Evolutionary conservation across 108 stramenopile genomes (phyloP).

Genomic region (Epithemia pelagica): DNA sequence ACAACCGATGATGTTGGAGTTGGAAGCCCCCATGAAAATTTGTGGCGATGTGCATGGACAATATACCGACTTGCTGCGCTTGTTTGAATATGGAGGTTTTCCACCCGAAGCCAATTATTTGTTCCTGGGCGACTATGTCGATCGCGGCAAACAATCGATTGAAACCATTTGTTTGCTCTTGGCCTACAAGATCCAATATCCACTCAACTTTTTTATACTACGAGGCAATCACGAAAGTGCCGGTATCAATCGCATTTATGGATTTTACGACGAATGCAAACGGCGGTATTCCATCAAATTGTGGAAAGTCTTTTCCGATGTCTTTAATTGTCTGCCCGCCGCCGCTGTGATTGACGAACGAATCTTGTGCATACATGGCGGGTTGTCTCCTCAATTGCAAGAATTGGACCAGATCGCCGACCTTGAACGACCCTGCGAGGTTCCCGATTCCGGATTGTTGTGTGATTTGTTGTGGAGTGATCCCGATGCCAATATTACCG

Average conservation of each 20-base stretch:
- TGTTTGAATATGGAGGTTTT: conserved; percentile 81
- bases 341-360: conserved; percentile 91
- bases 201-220: conserved; percentile 89
- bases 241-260: conserved; percentile 91
- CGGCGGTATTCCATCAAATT: conserved; percentile 87
- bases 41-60: conserved; percentile 88
- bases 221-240: conserved; percentile 93
- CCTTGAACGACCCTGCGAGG: conserved; percentile 82
- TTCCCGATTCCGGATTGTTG: conserved; percentile 88
- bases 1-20: conserved; percentile 92
- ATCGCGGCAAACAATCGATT: conserved; percentile 83
- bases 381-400: conserved; percentile 78
- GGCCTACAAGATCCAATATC: conserved; percentile 91
- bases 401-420: conserved; percentile 76
- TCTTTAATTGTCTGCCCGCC: conserved; percentile 92
- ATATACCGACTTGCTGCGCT: conserved; percentile 74
- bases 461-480: conserved; percentile 96
- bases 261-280: conserved; percentile 88
- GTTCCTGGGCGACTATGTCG: conserved; percentile 91
- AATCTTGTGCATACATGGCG: conserved; percentile 96
- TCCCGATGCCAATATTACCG: conserved; percentile 57
- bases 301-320: conserved; percentile 93
- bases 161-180: conserved; percentile 89
- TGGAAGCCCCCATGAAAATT: conserved; percentile 92
- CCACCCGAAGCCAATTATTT: conserved; percentile 61